A percentile compares a stretch with the other conserved stretches of the same genome.
These are phyloP conservation scores for Pisolithus orientalis DNA, from an alignment of 768 basidiomycete genomes.

Conservation along the genomic window DNA sequence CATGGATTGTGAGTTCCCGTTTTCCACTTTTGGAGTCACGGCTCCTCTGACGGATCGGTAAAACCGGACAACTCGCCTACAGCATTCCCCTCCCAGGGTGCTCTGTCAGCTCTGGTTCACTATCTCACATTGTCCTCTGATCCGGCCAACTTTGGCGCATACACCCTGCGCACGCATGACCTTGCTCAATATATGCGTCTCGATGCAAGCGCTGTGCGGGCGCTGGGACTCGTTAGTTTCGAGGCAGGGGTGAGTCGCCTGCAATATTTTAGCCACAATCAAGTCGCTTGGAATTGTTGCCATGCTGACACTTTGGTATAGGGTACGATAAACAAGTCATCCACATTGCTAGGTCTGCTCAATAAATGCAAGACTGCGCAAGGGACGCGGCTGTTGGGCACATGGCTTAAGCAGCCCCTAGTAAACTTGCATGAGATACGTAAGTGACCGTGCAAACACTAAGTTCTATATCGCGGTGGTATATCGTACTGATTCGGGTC, in stretches of 20 bases:
- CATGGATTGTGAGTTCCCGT: conserved; percentile 6
- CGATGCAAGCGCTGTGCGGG: conserved; percentile 90
- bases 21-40: not conserved
- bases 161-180: conserved; percentile 80
- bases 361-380: conserved; percentile 97
- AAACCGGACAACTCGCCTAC: conserved; percentile 55
- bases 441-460: conserved; percentile 31
- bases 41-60: too few species aligned
- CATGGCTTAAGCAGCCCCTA: conserved; percentile 95
- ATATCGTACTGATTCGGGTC: not conserved
- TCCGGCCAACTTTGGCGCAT: conserved; percentile 71
- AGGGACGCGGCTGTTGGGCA: conserved; percentile 78
- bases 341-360: conserved; percentile 81
- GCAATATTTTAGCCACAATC: not conserved
- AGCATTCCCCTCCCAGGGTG: conserved; percentile 69
- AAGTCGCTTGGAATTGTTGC: not conserved
- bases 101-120: conserved; percentile 72
- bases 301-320: conserved; percentile 16
- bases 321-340: conserved; percentile 68
- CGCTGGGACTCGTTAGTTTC: conserved; percentile 77
- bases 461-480: not conserved
- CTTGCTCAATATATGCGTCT: conserved; percentile 92
- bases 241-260: conserved; percentile 34
- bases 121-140: conserved; percentile 82
- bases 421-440: conserved; percentile 92